Base-by-base conservation (phyloP, 257 asterid species). In the Leptodermis oblonga region DNA sequence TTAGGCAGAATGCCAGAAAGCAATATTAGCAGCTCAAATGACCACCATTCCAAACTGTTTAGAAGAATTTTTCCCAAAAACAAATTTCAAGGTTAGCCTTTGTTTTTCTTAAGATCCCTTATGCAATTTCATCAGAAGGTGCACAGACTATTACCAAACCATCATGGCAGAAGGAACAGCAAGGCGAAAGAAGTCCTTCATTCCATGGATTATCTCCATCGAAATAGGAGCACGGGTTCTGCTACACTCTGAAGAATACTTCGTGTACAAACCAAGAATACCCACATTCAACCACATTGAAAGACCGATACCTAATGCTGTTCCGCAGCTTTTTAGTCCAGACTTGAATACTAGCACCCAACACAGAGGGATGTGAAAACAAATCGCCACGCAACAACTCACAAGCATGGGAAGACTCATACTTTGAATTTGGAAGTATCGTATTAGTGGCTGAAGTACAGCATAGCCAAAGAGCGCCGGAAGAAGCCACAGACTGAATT, bases 41-140 rank as follows among this genome's bases (percentile, higher is more conserved):
- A 87, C 98, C 95, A 92, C 95, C 92, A 87, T 60, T 87, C 89
- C 10, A 89, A 86, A 68, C 98, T 92, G 71, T 78, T 72, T 20
- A 45, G 18, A 45, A 45, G 26, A n/a, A 2, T 10, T 52, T 22
- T 26, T 18, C 7, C 49, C 5, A 15, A 55, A 37, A 15, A 5
- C 51, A 4, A 5, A n/a, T 1, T n/a, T 17, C 30, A 22, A 53
- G 59, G 13, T 49, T 49, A 7, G 30, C 14, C 22, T 14, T 46
- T 46, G 7, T 46, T 13, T 9, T 18, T 28, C 43, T n/a, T 49
- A 28, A 30, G 70, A 41, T 23, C 42, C 10, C n/a, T 4, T 20
- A 25, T 54, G 33, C 33, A 54, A 54, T 23, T 43, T 25, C 33
- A 53, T 26, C 15, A 53, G 17, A 53, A 53, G 5, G 4, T 7